These are phyloP conservation scores for Exserohilum rostratum DNA, from an alignment of 2,329 filamentous ascomycete species.

Conservation along the genomic window DNA sequence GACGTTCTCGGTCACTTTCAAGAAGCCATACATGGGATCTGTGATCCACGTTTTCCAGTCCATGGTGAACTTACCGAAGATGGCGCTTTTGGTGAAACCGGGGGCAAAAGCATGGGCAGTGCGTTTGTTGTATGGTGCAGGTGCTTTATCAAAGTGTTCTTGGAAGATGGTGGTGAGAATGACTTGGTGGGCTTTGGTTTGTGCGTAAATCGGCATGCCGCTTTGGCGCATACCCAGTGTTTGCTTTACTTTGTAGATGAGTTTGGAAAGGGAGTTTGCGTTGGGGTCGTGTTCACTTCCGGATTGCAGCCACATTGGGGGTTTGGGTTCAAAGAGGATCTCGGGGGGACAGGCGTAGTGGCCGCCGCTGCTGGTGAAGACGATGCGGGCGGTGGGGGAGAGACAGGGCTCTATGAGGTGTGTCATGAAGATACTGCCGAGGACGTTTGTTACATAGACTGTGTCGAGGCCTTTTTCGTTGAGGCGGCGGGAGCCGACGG, in stretches of 20 bases:
- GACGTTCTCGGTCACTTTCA: conserved; percentile 15
- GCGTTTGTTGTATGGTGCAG: background rate
- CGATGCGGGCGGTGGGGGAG: conserved; percentile 9
- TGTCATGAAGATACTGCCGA: conserved; percentile 23
- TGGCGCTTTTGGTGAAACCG: conserved; percentile 18
- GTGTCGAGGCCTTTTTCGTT: conserved; percentile 13
- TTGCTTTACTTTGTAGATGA: background rate
- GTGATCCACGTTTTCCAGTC: conserved; percentile 16
- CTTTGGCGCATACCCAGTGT: background rate
- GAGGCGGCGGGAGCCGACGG: background rate
- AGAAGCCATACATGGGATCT: conserved; percentile 16
- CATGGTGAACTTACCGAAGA: conserved; percentile 17
- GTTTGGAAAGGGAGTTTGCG: background rate
- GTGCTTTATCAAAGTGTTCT: conserved; percentile 6
- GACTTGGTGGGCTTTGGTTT: conserved; percentile 23
- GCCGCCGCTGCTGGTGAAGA: conserved; percentile 21
- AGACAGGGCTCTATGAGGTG: conserved; percentile 15
- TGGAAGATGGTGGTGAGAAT: conserved; percentile 19
- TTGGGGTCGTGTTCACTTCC: background rate
- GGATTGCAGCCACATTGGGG: too few species aligned
- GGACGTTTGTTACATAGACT: conserved; percentile 22
- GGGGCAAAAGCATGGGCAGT: conserved; percentile 16
- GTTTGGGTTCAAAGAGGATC: too few species aligned
- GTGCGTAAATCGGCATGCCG: conserved; percentile 5
- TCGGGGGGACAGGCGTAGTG: too few species aligned